Base-by-base conservation (phyloP, 1,284 basidiomycete genomes). In the Sanghuangporus weigelae region DNA sequence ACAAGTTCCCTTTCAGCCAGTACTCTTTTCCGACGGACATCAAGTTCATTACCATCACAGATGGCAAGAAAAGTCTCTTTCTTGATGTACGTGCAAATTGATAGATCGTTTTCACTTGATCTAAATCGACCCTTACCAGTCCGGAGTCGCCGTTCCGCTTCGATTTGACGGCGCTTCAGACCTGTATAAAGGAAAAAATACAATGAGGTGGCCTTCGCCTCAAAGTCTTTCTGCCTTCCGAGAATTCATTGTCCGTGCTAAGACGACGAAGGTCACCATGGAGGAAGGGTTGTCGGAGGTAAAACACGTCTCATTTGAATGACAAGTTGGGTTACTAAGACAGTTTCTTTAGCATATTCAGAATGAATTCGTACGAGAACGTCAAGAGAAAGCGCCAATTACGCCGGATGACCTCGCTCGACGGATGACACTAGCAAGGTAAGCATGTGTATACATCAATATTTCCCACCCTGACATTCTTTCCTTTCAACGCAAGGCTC, bases 1-100 rank as follows among this genome's bases (percentile, higher is more conserved):
- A 95, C 72, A 74, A 81, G 38, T 95, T 95, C 73, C 93, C 93
- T 0, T 95, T 84, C 74, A 90, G 86, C 69, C 77, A 72, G 62
- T 93, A 90, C 71, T 78, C 84, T 11, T 92, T 95, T 70, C 81
- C 87, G 35, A 92, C 90, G 0, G 91, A 94, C 68, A 76, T 92
- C 21, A 78, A 75, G 46, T 83, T 89, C 63, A 68, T 95, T 31
- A 75, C 92, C 0, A 72, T 92, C 6, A 82, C 82, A 56, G 81
- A 87, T 66, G 90, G 92, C 39, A 82, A 81, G 68, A 83, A 82
- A 72, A 87, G 86, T 68, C 76, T 84, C 2, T 85, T 91, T 71
- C 85, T 90, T 72, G 79, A 84, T 80, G 86, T 86, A 66, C 60
- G 70, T 59, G 26, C 26, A 31, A n/a, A 21, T 1, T 16, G 12